Evolutionary conservation across 2,329 filamentous ascomycete genomes (phyloP), one percentile per base, ranked within the genome.

Genomic region (Fusarium longipes): DNA sequence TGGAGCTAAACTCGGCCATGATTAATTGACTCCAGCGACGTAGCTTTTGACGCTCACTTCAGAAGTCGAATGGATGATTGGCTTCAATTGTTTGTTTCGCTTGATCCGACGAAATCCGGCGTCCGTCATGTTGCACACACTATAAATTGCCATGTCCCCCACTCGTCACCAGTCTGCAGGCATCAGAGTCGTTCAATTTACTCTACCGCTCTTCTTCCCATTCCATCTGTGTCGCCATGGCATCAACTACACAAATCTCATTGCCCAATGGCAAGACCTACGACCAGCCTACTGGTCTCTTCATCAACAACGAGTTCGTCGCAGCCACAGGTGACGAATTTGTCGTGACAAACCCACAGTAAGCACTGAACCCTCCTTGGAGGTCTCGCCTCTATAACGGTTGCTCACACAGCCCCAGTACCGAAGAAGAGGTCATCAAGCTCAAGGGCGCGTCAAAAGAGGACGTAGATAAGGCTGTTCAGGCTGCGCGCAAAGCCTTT

Each of bases 271-370:
- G 74, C 50, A 64, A 70, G 6, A 73, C 64, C 30, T 77, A 75
- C 68, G 73, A 90, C 82, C 73, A 75, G 27, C 73, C 73, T 1
- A 73, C 69, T 1, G 73, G 73, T 29, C 63, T 75, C 17, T 75
- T 75, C 51, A 75, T 75, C 39, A 68, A 73, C 39, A 74, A 74
- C 15, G 58, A 73, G 32, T 74, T 73, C 35, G 63, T 75, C 18
- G 29, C 65, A 38, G 70, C 60, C 24, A 61, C 63, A 24, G 70
- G 70, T 15, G 61, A 70, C 17, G 61, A 73, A n/a, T 73, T 73
- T 29, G 30, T 38, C 3, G 68, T 73, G 29, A 53, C 62, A 38
- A 68, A 73, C 39, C 70, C 70, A 17, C 47, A 53, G 70, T 72
- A 55, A 53, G 59, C 9, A 27, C 5, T 9, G 18, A n/a, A 10